Evolutionary conservation across 2,329 filamentous ascomycete genomes (phyloP), one percentile per base, ranked within the genome.

Genomic region (Calonectria ilicicola): DNA sequence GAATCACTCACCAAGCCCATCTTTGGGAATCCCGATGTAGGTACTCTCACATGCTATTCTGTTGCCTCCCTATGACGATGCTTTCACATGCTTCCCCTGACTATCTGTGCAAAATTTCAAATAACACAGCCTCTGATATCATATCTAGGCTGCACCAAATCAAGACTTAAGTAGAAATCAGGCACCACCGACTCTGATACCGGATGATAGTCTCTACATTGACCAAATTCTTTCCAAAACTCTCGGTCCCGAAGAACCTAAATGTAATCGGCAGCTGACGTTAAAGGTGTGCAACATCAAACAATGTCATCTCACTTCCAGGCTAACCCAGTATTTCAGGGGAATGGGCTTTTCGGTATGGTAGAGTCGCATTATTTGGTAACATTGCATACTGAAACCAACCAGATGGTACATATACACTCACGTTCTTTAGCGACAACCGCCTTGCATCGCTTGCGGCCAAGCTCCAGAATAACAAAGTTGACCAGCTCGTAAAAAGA

Each of bases 391-490:
- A 60, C 65, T 68, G n/a, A 73, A 10, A 1, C 29, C 8, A 35
- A 8, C 7, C 15, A 78, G 77, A 70, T 21, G 76, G 76, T 2
- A 76, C 72, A 3, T 77, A 75, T 2, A 77, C 72, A 6, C 60
- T 78, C 38, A 78, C 76, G 1, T 78, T 78, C 27, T 78, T 78
- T 12, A 76, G 74, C 0, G 77, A 78, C 23, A 74, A 58, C 5
- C 71, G 77, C n/a, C 69, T 78, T 2, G 74, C 76, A 23, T 76
- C 60, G 0, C 67, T 78, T 1, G 73, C 77, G 0, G 67, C 72
- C 2, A 77, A 74, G 35, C 75, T 78, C 15, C 69, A 73, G 1
- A 78, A 78, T 1, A 76, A 67, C 40, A 78, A 77, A 19, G 67
- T 78, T 14, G 62, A 78, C 6, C 67, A 78, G n/a, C 69, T 78